Percentiles rank a stretch among this genome's conserved stretches.
Evolutionary conservation across 768 basidiomycete genomes (phyloP).

Genomic region (Lactarius sp.): DNA sequence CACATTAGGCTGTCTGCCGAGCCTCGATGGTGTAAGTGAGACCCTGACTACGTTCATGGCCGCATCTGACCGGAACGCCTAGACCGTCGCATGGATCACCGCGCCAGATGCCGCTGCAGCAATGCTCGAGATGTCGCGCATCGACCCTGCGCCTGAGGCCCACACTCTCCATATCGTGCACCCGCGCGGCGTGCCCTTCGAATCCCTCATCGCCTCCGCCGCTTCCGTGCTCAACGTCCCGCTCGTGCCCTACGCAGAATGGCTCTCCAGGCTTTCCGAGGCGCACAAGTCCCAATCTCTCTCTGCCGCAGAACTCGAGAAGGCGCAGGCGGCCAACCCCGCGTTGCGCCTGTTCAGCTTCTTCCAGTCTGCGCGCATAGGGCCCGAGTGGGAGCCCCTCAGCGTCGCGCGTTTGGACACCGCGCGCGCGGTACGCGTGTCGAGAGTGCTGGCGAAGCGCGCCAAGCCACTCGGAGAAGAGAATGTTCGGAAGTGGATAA

Average conservation of each 20-base stretch:
- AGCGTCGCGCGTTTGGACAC: constrained; percentile 26
- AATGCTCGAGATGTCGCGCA: constrained; percentile 28
- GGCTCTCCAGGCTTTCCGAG: constrained; percentile 26
- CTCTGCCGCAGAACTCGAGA: constrained; percentile 14
- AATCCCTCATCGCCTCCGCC: constrained; percentile 22
- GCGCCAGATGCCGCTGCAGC: constrained; percentile 28
- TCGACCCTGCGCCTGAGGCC: constrained; percentile 13
- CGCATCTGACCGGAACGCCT: not conserved
- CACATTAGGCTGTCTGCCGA: constrained; percentile 26
- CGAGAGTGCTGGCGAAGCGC: constrained; percentile 17
- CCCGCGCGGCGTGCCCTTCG: constrained; percentile 27
- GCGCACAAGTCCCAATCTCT: constrained; percentile 11
- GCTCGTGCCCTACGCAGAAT: constrained; percentile 28
- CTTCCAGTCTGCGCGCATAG: constrained; percentile 20
- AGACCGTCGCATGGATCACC: constrained; percentile 30
- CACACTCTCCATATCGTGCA: constrained; percentile 27
- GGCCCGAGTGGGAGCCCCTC: constrained; percentile 27
- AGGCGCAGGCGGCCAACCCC: constrained; percentile 21
- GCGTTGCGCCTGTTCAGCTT: constrained; percentile 23
- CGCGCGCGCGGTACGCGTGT: constrained; percentile 19
- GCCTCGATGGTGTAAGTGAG: constrained; percentile 24
- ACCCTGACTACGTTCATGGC: not conserved
- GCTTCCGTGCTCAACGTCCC: constrained; percentile 25
- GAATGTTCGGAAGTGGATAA: constrained; percentile 22
- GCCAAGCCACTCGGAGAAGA: constrained; percentile 17